Percentiles rank a stretch among this genome's conserved stretches.
Evolutionary conservation across 2,329 filamentous ascomycete genomes (phyloP).

Genomic region (Juglanconis oblonga): DNA sequence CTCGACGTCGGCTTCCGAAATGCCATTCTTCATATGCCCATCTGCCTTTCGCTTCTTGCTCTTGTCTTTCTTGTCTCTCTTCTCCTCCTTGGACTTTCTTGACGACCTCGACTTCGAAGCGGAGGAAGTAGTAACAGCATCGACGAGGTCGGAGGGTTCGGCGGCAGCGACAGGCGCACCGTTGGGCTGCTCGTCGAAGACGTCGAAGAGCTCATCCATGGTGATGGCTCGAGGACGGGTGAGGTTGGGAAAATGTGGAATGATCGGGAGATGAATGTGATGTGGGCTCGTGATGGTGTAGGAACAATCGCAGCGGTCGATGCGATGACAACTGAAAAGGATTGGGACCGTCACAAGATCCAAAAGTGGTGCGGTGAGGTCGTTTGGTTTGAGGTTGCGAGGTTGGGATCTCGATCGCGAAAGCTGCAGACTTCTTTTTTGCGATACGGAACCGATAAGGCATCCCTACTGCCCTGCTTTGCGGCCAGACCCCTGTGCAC

Average conservation of each 20-base stretch:
- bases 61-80: conserved; percentile 52
- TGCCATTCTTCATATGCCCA: conserved; percentile 64
- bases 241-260: not conserved
- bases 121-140: conserved; percentile 17
- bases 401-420: conserved; percentile 3
- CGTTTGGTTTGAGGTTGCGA: not conserved
- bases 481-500: not conserved
- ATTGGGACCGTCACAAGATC: not conserved
- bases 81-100: conserved; percentile 34
- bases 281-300: not conserved
- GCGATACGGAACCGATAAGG: conserved; percentile 10
- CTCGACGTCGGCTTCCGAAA: conserved; percentile 36
- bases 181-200: conserved; percentile 69
- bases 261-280: not conserved
- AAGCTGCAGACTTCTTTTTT: not conserved
- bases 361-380: not conserved
- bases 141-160: conserved; percentile 40
- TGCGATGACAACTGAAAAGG: not conserved
- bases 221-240: conserved; percentile 6
- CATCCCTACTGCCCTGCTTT: not conserved
- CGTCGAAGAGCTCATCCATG: conserved; percentile 81
- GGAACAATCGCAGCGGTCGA: not conserved
- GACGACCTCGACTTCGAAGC: conserved; percentile 26
- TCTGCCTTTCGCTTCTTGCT: conserved; percentile 86
- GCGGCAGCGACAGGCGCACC: conserved; percentile 39